phyloP scores from a whole-genome alignment of 1,284 basidiomycete genomes.

The Ganoderma sp. region DNA sequence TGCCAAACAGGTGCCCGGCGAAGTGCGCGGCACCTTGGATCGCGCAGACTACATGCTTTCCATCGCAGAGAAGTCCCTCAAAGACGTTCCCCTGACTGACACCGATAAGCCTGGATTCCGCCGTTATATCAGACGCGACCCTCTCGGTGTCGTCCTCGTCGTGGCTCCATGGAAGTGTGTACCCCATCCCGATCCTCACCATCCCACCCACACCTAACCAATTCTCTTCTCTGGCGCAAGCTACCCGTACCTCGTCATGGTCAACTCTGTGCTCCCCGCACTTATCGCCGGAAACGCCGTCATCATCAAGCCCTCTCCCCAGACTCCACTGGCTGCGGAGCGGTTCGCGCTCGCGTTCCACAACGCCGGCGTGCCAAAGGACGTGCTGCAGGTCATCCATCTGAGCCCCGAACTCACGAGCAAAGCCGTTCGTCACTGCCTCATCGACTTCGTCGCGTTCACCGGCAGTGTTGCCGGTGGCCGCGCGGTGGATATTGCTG shows the following conservation, averaged over 20 bases:
- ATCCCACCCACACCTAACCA: conserved; percentile 11
- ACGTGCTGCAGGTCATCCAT: conserved; percentile 83
- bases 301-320: conserved; percentile 92
- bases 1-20: conserved; percentile 76
- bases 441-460: conserved; percentile 86
- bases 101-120: conserved; percentile 85
- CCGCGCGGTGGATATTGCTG: conserved; percentile 65
- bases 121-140: conserved; percentile 81
- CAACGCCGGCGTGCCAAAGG: conserved; percentile 78
- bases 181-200: conserved; percentile 1
- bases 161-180: conserved; percentile 91
- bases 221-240: conserved; percentile 46
- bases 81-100: conserved; percentile 76
- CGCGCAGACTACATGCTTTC: conserved; percentile 86
- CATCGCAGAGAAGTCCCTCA: conserved; percentile 79
- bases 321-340: conserved; percentile 89
- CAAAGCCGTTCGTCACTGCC: conserved; percentile 68
- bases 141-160: conserved; percentile 88
- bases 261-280: conserved; percentile 91
- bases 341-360: conserved; percentile 74
- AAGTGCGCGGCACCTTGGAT: conserved; percentile 82
- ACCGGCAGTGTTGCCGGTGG: conserved; percentile 85
- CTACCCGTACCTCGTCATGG: conserved; percentile 87
- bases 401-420: conserved; percentile 71
- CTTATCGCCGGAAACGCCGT: conserved; percentile 89